phyloP scores from a whole-genome alignment of 23 red algal genomes.

The Cyanidium caldarium region DNA sequence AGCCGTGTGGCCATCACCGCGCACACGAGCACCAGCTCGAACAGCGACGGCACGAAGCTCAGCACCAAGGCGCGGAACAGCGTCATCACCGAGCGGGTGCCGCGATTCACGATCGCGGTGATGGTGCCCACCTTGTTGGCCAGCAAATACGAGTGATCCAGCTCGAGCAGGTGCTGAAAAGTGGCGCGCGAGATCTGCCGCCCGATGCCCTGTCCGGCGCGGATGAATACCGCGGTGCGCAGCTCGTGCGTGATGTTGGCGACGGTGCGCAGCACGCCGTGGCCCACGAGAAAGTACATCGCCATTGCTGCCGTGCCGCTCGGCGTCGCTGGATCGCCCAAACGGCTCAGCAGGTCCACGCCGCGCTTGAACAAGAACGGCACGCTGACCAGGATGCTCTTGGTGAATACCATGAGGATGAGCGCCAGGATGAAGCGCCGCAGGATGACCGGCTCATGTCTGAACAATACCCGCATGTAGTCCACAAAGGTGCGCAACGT shows the following conservation, averaged over 20 bases:
- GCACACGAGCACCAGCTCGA: slow-evolving; percentile 80
- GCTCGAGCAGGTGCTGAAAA: slow-evolving; percentile 51
- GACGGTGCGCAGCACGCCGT: slow-evolving; percentile 28
- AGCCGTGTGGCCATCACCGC: slow-evolving; percentile 38
- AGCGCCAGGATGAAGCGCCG: slow-evolving; percentile 37
- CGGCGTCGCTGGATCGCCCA: not conserved
- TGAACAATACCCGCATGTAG: not conserved
- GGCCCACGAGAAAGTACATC: slow-evolving; percentile 12
- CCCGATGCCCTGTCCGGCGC: slow-evolving; percentile 49
- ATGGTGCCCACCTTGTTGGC: slow-evolving; percentile 25
- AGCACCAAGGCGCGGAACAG: slow-evolving; percentile 74
- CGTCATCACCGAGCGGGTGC: slow-evolving; percentile 58
- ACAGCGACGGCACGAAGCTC: slow-evolving; percentile 55
- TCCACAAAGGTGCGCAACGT: not conserved
- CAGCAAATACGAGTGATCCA: slow-evolving; percentile 48
- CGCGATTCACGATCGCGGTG: slow-evolving; percentile 66
- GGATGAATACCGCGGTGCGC: slow-evolving; percentile 56
- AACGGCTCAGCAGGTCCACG: slow-evolving; percentile 50
- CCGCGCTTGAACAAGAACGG: slow-evolving; percentile 90
- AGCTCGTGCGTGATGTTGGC: slow-evolving; percentile 51
- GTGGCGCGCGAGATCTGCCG: slow-evolving; percentile 53
- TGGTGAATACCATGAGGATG: slow-evolving; percentile 44
- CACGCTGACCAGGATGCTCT: slow-evolving; percentile 47
- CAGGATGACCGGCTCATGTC: slow-evolving; percentile 25
- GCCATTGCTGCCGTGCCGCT: not conserved